These are phyloP conservation scores for Didymella sp. DNA, from an alignment of 2,329 filamentous ascomycete genomes.

Conservation along the genomic window DNA sequence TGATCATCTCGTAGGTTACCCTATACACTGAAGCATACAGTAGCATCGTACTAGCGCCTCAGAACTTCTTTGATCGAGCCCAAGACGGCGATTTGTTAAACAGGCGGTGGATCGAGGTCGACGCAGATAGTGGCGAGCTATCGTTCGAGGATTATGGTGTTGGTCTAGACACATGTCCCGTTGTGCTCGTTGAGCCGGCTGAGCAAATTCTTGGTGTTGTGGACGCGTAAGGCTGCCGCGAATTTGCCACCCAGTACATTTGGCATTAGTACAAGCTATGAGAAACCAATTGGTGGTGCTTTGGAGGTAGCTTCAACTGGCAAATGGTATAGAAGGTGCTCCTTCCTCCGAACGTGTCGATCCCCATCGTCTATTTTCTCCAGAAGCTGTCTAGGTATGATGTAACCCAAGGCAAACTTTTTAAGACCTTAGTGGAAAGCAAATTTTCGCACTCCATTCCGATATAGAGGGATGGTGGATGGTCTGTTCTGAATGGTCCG, in stretches of 20 bases:
- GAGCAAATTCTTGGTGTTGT: conserved; percentile 19
- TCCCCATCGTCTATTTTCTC: not conserved
- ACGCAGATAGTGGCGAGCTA: conserved; percentile 20
- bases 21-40: conserved; percentile 31
- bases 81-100: conserved; percentile 32
- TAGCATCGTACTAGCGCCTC: conserved; percentile 30
- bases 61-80: conserved; percentile 34
- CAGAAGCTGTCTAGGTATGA: not conserved
- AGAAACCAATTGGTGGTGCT: not conserved
- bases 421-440: not conserved
- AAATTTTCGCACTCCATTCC: not conserved
- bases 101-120: conserved; percentile 28
- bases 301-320: not conserved
- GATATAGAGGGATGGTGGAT: not conserved
- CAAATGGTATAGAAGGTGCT: not conserved
- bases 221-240: not conserved
- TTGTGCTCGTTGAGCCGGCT: conserved; percentile 22
- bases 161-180: conserved; percentile 20
- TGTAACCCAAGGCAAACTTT: not conserved
- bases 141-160: conserved; percentile 29
- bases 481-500: not conserved
- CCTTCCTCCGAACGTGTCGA: not conserved
- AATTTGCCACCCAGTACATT: not conserved
- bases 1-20: conserved; percentile 16
- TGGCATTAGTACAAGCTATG: not conserved